Conservation (phyloP, 2,329 filamentous ascomycete species). For the Hypoxylon sp. region DNA sequence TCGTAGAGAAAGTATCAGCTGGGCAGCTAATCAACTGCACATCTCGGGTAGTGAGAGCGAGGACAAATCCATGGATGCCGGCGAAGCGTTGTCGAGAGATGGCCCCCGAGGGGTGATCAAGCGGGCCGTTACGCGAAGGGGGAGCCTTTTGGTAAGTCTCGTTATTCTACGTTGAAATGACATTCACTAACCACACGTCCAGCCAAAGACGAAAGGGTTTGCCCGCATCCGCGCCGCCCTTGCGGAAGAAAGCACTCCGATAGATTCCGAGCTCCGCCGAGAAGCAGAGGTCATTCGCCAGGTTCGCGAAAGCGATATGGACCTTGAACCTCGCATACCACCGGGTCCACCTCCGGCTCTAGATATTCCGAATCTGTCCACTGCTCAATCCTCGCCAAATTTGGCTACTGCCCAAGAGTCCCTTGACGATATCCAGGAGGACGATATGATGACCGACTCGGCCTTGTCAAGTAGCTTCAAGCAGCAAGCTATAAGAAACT, state of each 20-base stretch:
- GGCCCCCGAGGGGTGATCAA: slow-evolving; percentile 81
- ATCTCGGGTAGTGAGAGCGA: slow-evolving; percentile 86
- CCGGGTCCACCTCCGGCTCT: slow-evolving; percentile 55
- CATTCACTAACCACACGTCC: slow-evolving; percentile 48
- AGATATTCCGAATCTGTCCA: slow-evolving; percentile 63
- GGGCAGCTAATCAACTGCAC: slow-evolving; percentile 89
- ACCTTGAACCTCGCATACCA: slow-evolving; percentile 62
- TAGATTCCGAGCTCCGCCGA: slow-evolving; percentile 88
- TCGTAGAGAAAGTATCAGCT: slow-evolving; percentile 87
- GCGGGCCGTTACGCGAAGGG: slow-evolving; percentile 84
- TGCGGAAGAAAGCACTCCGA: slow-evolving; percentile 85
- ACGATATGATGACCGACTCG: slow-evolving; percentile 73
- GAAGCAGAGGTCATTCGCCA: slow-evolving; percentile 97
- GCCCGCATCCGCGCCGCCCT: slow-evolving; percentile 91
- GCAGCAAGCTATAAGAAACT: slow-evolving; percentile 78
- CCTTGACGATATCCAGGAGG: slow-evolving; percentile 77
- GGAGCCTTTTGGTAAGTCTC: slow-evolving; percentile 82
- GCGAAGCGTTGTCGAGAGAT: slow-evolving; percentile 61
- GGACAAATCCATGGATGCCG: slow-evolving; percentile 69
- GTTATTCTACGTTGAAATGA: neutral
- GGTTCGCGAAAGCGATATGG: slow-evolving; percentile 88
- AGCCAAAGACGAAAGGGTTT: slow-evolving; percentile 98
- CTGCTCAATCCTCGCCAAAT: slow-evolving; percentile 76
- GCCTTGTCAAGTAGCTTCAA: slow-evolving; percentile 77
- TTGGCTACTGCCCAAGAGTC: slow-evolving; percentile 71